Base-by-base conservation (phyloP, 2,329 filamentous ascomycete genomes). In the Colletotrichum abscissum region DNA sequence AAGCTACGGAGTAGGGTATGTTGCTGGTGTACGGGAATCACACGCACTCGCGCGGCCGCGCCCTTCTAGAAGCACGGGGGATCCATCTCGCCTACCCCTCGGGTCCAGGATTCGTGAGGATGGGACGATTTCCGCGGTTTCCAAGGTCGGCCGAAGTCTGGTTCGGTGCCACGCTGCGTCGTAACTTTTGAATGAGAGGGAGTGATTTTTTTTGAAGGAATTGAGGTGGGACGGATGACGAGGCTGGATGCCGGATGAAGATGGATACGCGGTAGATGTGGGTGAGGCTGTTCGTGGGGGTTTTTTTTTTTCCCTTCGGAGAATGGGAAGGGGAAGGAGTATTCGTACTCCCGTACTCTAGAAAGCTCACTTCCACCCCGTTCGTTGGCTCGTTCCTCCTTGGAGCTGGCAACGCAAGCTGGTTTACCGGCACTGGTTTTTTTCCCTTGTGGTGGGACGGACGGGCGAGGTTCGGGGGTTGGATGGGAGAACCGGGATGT, bases 21-120 rank as follows among this genome's bases (percentile, higher is more conserved):
- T 49, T 19, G 9, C 38, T 14, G 7, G 5, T 19, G 2, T 42
- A 42, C 16, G 38, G 16, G 14, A 19, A 42, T 42, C n/a, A 49
- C 42, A n/a, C 19, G 19, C 12, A 38, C n/a, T 52, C 26, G 38
- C 5, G 38, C 30, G 30, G 30, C 30, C 30, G 30, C 30, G 12
- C 26, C 66, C 66, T 72, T 72, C 66, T 69, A 64, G 58, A 69
- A 69, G 59, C 59, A 69, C 22, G n/a, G 66, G n/a, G 54, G 58
- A 42, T 42, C 16, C 38, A 19, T 42, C 38, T 54, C 11, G 30
- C 55, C 8, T 52, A 16, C 5, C 16, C 14, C 38, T 19, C 33
- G 5, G 33, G 11, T 35, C 60, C 22, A 46, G 58, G 66, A 55
- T 69, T 42, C 7, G 33, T 3, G 16, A 8, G 42, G 16, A 49